A percentile compares a stretch with the other conserved stretches of the same genome.
These are phyloP conservation scores for Fragaria iinumae DNA, from an alignment of 306 rosid species.

Conservation along the genomic window DNA sequence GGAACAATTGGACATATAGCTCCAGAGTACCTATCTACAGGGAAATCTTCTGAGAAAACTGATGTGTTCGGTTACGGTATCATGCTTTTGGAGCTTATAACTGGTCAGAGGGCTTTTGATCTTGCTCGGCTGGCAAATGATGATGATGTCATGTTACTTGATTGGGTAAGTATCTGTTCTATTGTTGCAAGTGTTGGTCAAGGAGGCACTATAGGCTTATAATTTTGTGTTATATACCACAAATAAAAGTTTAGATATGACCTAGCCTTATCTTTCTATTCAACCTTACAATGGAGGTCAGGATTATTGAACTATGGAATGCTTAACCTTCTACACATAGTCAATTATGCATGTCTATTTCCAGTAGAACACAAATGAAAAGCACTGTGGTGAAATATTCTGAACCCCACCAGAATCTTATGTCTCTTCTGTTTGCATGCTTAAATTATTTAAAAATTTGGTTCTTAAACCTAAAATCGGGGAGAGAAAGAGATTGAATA, in stretches of 20 bases:
- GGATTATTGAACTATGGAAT: not conserved
- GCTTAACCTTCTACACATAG: not conserved
- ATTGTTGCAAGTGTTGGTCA: slow-evolving; percentile 11
- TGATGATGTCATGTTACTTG: slow-evolving; percentile 98
- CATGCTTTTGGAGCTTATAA: slow-evolving; percentile 96
- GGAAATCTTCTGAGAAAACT: slow-evolving; percentile 95
- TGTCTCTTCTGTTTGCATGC: not conserved
- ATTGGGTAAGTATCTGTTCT: slow-evolving; percentile 72
- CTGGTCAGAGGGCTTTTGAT: slow-evolving; percentile 97
- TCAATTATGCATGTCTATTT: not conserved
- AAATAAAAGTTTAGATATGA: not conserved
- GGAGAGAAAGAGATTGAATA: not conserved
- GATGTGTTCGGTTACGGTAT: slow-evolving; percentile 95
- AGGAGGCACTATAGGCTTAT: not conserved
- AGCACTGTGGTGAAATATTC: not conserved
- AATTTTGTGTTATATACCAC: not conserved
- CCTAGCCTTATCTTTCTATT: not conserved
- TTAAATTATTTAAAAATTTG: not conserved
- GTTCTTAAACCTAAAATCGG: not conserved
- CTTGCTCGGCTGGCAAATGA: slow-evolving; percentile 98
- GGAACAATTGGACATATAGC: slow-evolving; percentile 98
- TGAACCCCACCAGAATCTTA: not conserved
- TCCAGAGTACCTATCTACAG: slow-evolving; percentile 91
- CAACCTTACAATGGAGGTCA: not conserved
- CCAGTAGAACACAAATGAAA: not conserved